These are phyloP conservation scores for Zymoseptoria passerinii DNA, from an alignment of 2,329 filamentous ascomycete genomes.

Conservation along the genomic window DNA sequence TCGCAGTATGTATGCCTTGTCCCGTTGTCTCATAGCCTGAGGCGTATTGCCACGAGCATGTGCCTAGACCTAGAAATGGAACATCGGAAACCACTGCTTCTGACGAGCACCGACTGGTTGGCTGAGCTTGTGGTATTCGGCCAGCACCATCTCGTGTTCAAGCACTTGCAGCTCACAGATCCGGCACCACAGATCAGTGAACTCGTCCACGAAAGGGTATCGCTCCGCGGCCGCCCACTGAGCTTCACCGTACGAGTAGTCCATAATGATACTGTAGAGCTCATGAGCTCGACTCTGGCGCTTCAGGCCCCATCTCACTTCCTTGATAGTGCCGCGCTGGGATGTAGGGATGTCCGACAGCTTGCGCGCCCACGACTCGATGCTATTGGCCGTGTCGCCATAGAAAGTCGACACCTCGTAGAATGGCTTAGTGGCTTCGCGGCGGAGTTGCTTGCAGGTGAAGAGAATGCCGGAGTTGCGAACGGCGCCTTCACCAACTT, in stretches of 20 bases:
- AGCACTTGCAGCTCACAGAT: neutral
- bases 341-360: neutral
- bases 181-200: neutral
- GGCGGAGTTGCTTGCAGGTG: neutral
- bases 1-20: neutral
- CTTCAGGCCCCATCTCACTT: neutral
- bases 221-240: neutral
- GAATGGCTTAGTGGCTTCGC: neutral
- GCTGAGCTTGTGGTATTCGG: neutral
- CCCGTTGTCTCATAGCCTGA: neutral
- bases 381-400: neutral
- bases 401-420: neutral
- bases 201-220: neutral
- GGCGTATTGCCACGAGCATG: neutral
- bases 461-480: neutral
- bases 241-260: neutral
- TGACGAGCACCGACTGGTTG: neutral
- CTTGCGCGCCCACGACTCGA: neutral
- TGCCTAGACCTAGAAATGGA: neutral
- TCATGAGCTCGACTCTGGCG: no score
- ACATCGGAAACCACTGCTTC: neutral
- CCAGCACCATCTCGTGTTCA: neutral
- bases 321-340: neutral
- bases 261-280: neutral
- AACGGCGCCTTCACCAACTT: neutral